Conservation (phyloP, 1,284 basidiomycete genomes). For the Irpex sp. region DNA sequence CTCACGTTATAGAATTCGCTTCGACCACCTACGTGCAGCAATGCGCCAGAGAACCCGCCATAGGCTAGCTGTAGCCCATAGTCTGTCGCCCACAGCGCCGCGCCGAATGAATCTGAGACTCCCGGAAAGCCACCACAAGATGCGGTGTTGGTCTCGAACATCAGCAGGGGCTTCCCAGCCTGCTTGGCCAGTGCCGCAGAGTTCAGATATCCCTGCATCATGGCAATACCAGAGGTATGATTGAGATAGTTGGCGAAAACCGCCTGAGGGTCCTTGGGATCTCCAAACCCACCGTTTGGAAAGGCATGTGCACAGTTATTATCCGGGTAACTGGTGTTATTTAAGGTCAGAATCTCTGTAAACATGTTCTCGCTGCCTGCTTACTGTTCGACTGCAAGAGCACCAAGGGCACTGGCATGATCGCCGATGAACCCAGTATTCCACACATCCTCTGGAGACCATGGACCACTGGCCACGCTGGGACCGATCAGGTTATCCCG, state of each 20-base stretch:
- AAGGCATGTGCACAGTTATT: constrained; percentile 23
- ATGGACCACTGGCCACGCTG: constrained; percentile 11
- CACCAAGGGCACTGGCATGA: constrained; percentile 33
- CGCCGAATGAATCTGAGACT: constrained; percentile 57
- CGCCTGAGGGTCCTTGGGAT: constrained; percentile 37
- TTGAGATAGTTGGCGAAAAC: constrained; percentile 51
- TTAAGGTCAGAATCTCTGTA: neutral
- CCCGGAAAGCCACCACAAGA: constrained; percentile 44
- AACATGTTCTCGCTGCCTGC: constrained; percentile 11
- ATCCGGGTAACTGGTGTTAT: constrained; percentile 42
- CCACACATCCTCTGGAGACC: constrained; percentile 36
- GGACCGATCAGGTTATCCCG: constrained; percentile 18
- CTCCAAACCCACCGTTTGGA: constrained; percentile 14
- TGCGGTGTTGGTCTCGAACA: constrained; percentile 55
- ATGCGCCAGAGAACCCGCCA: constrained; percentile 51
- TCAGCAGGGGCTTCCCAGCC: constrained; percentile 48
- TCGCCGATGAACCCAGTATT: constrained; percentile 39
- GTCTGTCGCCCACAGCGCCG: constrained; percentile 70
- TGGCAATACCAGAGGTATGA: constrained; percentile 41
- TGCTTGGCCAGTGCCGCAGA: constrained; percentile 37
- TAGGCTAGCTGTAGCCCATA: constrained; percentile 62
- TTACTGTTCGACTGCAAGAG: constrained; percentile 44
- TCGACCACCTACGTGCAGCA: constrained; percentile 65
- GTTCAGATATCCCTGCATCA: constrained; percentile 46
- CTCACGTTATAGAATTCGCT: constrained; percentile 62